These are phyloP conservation scores for Calonectria multiphialidica DNA, from an alignment of 2,329 filamentous ascomycete genomes.

Conservation along the genomic window DNA sequence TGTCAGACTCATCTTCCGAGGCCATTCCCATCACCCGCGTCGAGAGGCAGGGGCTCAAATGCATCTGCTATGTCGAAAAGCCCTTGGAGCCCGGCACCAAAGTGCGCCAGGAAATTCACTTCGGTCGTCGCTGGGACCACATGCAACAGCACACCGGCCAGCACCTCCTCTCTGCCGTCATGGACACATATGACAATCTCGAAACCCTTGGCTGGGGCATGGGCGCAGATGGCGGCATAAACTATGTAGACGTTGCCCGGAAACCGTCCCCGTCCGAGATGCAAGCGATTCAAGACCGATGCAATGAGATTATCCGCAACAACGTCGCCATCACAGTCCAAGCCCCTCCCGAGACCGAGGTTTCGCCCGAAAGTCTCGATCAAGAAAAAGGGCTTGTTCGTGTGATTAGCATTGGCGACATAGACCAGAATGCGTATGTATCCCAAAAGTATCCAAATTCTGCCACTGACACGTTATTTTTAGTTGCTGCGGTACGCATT, in stretches of 20 bases:
- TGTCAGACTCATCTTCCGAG: slow-evolving; percentile 17
- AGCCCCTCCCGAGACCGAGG: slow-evolving; percentile 40
- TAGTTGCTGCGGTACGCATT: slow-evolving; percentile 48
- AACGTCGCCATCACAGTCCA: slow-evolving; percentile 41
- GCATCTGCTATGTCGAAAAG: slow-evolving; percentile 37
- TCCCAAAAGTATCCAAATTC: accelerated
- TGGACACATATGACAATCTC: slow-evolving; percentile 40
- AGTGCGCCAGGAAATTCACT: slow-evolving; percentile 45
- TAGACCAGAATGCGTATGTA: slow-evolving; percentile 47
- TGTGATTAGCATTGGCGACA: slow-evolving; percentile 43
- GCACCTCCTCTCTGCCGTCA: slow-evolving; percentile 47
- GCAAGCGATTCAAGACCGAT: slow-evolving; percentile 40
- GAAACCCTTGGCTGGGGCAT: slow-evolving; percentile 48
- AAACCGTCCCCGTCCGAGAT: slow-evolving; percentile 43
- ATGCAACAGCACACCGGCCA: slow-evolving; percentile 51
- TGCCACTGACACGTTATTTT: neutral
- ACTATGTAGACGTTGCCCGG: slow-evolving; percentile 46
- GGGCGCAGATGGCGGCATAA: slow-evolving; percentile 42
- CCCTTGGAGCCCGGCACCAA: slow-evolving; percentile 31
- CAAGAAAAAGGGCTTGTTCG: slow-evolving; percentile 48
- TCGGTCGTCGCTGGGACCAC: slow-evolving; percentile 47
- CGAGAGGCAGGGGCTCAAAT: slow-evolving; percentile 44
- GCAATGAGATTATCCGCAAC: slow-evolving; percentile 41
- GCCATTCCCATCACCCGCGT: slow-evolving; percentile 39
- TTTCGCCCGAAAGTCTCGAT: slow-evolving; percentile 37